phyloP scores from a whole-genome alignment of 768 basidiomycete species.

The Termitomyces sp. region DNA sequence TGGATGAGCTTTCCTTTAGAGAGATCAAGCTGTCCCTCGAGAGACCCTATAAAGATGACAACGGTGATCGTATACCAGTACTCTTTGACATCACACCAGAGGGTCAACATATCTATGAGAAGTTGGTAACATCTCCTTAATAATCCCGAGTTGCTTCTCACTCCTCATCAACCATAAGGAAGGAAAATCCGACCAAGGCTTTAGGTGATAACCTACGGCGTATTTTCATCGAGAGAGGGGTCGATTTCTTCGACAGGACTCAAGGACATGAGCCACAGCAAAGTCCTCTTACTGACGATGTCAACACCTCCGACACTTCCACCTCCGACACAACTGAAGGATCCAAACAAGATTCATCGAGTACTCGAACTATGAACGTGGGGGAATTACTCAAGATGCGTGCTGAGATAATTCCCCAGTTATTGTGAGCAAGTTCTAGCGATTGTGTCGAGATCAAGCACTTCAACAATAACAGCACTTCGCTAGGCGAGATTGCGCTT shows the following conservation, averaged over 20 bases:
- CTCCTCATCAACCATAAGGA: slow-evolving; percentile 27
- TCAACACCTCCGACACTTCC: slow-evolving; percentile 8
- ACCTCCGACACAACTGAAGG: slow-evolving; percentile 20
- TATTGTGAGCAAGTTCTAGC: slow-evolving; percentile 52
- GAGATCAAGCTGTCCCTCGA: slow-evolving; percentile 67
- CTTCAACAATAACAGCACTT: slow-evolving; percentile 41
- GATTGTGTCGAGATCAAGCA: not conserved
- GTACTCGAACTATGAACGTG: slow-evolving; percentile 52
- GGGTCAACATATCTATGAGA: slow-evolving; percentile 65
- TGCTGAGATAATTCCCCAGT: slow-evolving; percentile 60
- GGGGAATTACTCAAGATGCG: slow-evolving; percentile 76
- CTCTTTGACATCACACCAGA: slow-evolving; percentile 67
- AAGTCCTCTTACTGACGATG: slow-evolving; percentile 2
- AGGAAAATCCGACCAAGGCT: slow-evolving; percentile 48
- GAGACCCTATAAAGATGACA: slow-evolving; percentile 76
- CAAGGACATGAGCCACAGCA: slow-evolving; percentile 9
- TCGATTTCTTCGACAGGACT: slow-evolving; percentile 61
- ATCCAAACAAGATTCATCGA: slow-evolving; percentile 21
- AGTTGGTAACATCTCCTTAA: slow-evolving; percentile 40
- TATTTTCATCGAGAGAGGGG: slow-evolving; percentile 69
- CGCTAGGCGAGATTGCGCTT: slow-evolving; percentile 75
- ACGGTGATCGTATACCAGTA: slow-evolving; percentile 54
- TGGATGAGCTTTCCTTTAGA: slow-evolving; percentile 44
- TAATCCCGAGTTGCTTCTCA: slow-evolving; percentile 2
- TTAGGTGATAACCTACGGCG: slow-evolving; percentile 64